Base-by-base conservation (phyloP, 108 stramenopile genomes). In the Conticribra weissflogii region DNA sequence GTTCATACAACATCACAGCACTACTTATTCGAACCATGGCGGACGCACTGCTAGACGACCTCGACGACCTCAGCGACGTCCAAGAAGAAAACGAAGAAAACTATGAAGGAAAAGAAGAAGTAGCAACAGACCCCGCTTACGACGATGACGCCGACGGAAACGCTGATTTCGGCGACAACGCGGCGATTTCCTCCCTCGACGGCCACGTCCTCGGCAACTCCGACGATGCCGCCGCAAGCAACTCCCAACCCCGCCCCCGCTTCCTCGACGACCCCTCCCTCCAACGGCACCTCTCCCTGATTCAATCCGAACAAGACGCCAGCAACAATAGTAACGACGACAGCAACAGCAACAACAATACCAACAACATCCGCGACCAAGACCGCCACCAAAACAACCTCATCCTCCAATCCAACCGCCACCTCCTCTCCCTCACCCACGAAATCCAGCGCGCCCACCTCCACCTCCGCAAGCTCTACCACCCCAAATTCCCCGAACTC, bases 401-500 rank as follows among this genome's bases (percentile, higher is more conserved):
- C 9, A 88, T 94, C 19, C 68, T 91, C 14, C 31, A 78, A 15
- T 89, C 88, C 57, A 94, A 91, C 74, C 80, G 71, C 48, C 74
- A 74, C 46, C 82, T 91, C 23, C 56, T 84, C 4, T 52, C 68
- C 15, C 58, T 91, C n/a, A 61, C 62, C 5, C 76, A 88, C 22
- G 93, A 94, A 82, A 61, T 91, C 15, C 48, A 46, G 17, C 55
- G 56, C 1, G 84, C 88, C 9, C 90, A 94, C 59, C 72, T 62
- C 9, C 69, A 68, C 12, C 50, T 94, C 32, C 74, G 83, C 23
- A 46, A 44, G 2, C 63, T 77, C 3, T 94, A 94, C 71, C 60
- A 81, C 52, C 80, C 89, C 34, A 91, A 91, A 68, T 94, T 94
- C 62, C 97, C 98, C 2, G 97, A 98, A 82, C 79, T 99, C 48